Evolutionary conservation across 2,329 filamentous ascomycete species (phyloP), one percentile per base, ranked within the genome.

Genomic region (Elsinoe perseae): DNA sequence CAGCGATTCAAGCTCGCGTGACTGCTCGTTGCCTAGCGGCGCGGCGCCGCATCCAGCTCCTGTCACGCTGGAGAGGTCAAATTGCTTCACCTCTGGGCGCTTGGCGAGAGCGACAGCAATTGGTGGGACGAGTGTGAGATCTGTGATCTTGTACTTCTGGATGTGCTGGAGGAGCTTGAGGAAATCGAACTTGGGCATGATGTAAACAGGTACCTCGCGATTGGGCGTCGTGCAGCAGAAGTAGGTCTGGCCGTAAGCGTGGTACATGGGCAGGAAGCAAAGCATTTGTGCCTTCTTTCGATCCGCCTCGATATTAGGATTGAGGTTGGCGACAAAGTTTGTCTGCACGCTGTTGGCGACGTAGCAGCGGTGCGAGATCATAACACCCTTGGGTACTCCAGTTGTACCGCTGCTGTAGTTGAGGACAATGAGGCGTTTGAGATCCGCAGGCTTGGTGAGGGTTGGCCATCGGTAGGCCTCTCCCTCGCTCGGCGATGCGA

Each of bases 371-470:
- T 95, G 89, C n/a, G 83, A 82, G 61, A 93, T 86, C 70, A 87
- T 83, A 12, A 93, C 89, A 9, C 89, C 53, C 21, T 95, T 95
- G 8, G 89, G 87, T 3, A 89, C 77, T 5, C 89, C 89, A 0
- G 89, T 95, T 1, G 86, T 91, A 9, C 88, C 83, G 27, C 80
- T 85, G 61, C 82, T 87, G 71, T 92, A 95, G 69, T 95, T 93
- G 60, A 95, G 78, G 21, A 82, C 84, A 62, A 85, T 81, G 1
- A 81, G 80, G 4, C 77, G 76, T 56, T 77, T 62, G 21, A 72
- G 68, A 57, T 76, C 76, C 1, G 80, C 71, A 38, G 78, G 73
- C 0, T 72, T 68, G 0, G 75, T 64, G 48, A 76, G 77, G 57
- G 83, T 77, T 14, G 78, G 68, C 87, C 88, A 93, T 48, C 72